Conservation (phyloP, 2,329 filamentous ascomycete species). For the Alternaria metachromatica region DNA sequence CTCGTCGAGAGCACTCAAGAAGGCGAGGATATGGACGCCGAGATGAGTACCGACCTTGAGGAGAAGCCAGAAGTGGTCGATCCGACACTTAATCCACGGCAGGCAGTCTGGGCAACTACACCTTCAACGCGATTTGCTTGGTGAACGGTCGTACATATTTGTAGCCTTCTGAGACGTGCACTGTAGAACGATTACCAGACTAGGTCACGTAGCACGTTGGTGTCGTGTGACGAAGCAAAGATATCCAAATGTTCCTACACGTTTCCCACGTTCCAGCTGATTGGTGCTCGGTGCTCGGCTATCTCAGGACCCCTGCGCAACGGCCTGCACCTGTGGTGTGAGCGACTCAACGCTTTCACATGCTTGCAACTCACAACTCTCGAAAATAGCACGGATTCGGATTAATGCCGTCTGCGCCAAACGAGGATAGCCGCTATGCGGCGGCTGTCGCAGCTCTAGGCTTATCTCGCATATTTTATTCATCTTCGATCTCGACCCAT, state of each 20-base stretch:
- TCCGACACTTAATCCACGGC: not conserved
- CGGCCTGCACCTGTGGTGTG: not conserved
- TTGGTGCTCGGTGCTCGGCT: slow-evolving; percentile 23
- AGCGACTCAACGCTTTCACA: slow-evolving; percentile 32
- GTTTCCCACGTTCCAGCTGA: slow-evolving; percentile 1
- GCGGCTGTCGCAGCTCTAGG: slow-evolving; percentile 3
- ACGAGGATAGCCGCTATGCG: slow-evolving; percentile 20
- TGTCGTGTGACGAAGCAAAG: not conserved
- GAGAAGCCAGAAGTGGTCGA: not conserved
- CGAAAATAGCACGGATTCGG: slow-evolving; percentile 14
- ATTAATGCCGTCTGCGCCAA: slow-evolving; percentile 17
- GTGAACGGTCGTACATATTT: not conserved
- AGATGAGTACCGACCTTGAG: not conserved
- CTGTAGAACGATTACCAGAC: not conserved
- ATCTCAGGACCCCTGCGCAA: slow-evolving; percentile 22
- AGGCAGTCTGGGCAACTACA: not conserved
- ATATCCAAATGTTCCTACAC: not conserved
- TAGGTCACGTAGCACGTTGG: not conserved
- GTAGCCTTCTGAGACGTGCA: too few species aligned
- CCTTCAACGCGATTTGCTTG: not conserved
- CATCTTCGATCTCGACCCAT: not conserved
- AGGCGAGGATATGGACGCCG: not conserved
- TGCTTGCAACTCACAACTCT: slow-evolving; percentile 15
- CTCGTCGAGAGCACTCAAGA: not conserved
- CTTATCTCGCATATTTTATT: not conserved